These are phyloP conservation scores for Gardenia jasminoides DNA, from an alignment of 257 asterid genomes.

Conservation along the genomic window DNA sequence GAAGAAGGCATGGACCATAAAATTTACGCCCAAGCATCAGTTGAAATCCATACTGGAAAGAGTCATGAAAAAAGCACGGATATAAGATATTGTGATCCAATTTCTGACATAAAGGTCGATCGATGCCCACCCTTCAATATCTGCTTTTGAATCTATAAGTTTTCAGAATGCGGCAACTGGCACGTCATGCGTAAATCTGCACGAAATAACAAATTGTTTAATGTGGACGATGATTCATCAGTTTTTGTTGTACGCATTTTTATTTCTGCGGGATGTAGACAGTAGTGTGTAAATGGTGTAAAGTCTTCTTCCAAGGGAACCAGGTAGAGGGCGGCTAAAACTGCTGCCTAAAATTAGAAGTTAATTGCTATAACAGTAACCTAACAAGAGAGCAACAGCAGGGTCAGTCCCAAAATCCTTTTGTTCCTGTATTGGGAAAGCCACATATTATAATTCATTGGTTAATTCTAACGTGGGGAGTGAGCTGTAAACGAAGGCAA, in stretches of 20 bases:
- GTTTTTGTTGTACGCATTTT: not conserved
- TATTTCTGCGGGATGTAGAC: not conserved
- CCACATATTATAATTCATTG: not conserved
- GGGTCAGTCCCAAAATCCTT: constrained; percentile 3
- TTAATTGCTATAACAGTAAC: not conserved
- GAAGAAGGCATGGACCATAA: no score
- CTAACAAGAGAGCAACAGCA: not conserved
- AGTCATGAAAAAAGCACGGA: no score
- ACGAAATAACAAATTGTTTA: not conserved
- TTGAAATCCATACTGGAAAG: no score
- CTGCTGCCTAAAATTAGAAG: not conserved
- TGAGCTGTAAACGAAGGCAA: constrained; percentile 19
- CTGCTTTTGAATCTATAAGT: not conserved
- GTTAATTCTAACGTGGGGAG: constrained; percentile 2
- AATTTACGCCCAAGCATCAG: no score
- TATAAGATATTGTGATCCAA: no score
- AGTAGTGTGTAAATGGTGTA: no score
- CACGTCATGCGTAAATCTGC: not conserved
- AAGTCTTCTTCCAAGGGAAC: not conserved
- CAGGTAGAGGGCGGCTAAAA: not conserved
- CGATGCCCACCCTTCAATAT: not conserved
- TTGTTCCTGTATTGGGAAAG: not conserved
- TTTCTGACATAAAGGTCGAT: not conserved
- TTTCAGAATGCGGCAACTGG: not conserved
- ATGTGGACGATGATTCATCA: no score